Evolutionary conservation across 1,284 basidiomycete genomes (phyloP), one percentile per base, ranked within the genome.

Genomic region (Uromyces viciae-fabae): DNA sequence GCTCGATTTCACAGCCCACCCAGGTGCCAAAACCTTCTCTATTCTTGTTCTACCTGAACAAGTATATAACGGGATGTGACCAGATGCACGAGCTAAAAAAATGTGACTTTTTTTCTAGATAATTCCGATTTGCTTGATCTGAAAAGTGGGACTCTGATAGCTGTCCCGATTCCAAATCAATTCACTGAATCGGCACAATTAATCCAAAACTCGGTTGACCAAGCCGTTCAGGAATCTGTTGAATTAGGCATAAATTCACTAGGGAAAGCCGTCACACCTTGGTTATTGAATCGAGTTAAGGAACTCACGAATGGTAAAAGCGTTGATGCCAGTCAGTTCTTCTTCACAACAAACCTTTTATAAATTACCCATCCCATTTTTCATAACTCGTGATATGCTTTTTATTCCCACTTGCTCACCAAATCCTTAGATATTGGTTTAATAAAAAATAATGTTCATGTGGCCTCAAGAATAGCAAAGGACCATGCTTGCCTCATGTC

Each of bases 251-350:
- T 98, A 71, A 92, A 90, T 84, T 91, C 89, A 83, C 88, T 88
- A 17, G 97, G 97, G 7, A 98, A 98, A 85, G 92, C 94, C 82
- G 95, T 91, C 14, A 99, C 97, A 0, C 97, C 97, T 2, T 99
- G 96, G 96, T 88, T 99, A 15, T 88, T 99, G 40, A 89, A 89
- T 81, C 90, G 95, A 25, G 92, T 99, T 1, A 90, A 90, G 9
- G 92, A 98, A 85, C 88, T 99, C 66, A 94, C 93, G 0, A 85
- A 89, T 54, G 93, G 94, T 3, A 88, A 88, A 81, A 94, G 94
- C 1, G 87, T 95, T 74, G 87, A 88, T 56, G 91, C 90, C 83
- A 93, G 91, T 92, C 81, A 85, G 89, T 88, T 52, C 46, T 52
- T 54, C 40, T 49, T 82, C 17, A 9, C 83, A 73, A 82, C 84